A percentile compares a stretch with the other conserved stretches of the same genome.
Evolutionary conservation across 768 basidiomycete genomes (phyloP).

Genomic region (Heimioporus sp.): DNA sequence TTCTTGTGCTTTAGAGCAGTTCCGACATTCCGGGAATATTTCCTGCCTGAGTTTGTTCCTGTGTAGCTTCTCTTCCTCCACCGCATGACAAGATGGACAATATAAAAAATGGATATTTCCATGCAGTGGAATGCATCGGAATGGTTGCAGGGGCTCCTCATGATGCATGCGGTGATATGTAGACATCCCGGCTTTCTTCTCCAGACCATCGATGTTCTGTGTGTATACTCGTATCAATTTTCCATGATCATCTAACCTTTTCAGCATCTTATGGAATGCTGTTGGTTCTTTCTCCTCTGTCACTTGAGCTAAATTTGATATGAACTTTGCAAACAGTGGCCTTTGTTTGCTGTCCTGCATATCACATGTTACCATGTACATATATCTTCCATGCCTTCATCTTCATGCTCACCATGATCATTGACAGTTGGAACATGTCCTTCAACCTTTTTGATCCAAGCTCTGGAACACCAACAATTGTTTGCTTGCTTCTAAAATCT

Average conservation of each 20-base stretch:
- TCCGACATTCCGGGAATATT: background rate
- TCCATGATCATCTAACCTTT: background rate
- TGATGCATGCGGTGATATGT: background rate
- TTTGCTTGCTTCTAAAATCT: constrained; percentile 10
- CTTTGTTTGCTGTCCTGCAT: too few relatives aligned
- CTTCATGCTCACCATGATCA: too few relatives aligned
- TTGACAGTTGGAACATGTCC: constrained; percentile 10
- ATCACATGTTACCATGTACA: too few relatives aligned
- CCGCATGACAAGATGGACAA: background rate
- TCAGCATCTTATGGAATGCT: background rate
- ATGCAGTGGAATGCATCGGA: background rate
- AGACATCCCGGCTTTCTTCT: background rate
- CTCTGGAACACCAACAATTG: background rate
- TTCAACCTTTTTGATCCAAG: constrained; percentile 1
- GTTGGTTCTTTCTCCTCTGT: background rate
- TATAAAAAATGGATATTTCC: background rate
- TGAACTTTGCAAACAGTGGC: too few relatives aligned
- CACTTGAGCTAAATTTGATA: background rate
- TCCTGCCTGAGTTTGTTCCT: background rate
- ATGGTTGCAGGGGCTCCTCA: background rate
- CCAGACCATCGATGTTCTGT: background rate
- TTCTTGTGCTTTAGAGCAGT: background rate
- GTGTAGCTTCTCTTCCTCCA: background rate
- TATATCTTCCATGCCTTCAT: too few relatives aligned
- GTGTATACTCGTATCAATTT: background rate